Evolutionary conservation across 441 rosid genomes (phyloP).

Genomic region (Mallotus repandus): DNA sequence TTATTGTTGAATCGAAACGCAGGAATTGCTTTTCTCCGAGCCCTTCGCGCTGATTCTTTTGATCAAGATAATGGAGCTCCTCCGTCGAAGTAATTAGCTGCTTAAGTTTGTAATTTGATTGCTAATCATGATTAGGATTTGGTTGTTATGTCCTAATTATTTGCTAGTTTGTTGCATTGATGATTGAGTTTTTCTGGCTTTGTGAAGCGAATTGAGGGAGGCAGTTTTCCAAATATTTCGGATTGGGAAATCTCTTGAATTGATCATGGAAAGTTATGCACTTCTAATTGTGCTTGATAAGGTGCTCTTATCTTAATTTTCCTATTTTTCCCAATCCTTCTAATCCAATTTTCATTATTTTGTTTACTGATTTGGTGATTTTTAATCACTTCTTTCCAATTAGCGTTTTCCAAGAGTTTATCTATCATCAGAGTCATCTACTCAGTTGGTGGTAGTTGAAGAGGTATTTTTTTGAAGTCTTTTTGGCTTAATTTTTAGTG

Average conservation of each 20-base stretch:
- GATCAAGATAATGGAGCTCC: constrained; percentile 42
- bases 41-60: constrained; percentile 64
- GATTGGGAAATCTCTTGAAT: constrained; percentile 57
- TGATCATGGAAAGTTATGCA: constrained; percentile 63
- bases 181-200: not conserved
- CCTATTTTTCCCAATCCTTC: not conserved
- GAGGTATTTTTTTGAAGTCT: constrained; percentile 40
- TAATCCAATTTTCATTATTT: not conserved
- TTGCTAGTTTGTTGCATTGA: not conserved
- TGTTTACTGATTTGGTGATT: not conserved
- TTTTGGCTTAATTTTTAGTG: not conserved
- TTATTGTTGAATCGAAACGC: not conserved
- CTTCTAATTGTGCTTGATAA: constrained; percentile 64
- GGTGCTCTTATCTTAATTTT: constrained; percentile 36
- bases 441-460: constrained; percentile 39
- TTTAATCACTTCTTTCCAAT: not conserved
- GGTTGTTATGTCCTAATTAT: not conserved
- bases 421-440: constrained; percentile 24
- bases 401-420: constrained; percentile 63
- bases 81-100: constrained; percentile 41
- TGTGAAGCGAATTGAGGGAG: constrained; percentile 66
- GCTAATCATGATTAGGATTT: not conserved
- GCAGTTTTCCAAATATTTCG: constrained; percentile 67
- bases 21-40: constrained; percentile 77
- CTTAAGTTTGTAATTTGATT: not conserved